Percentiles rank a stretch among this genome's conserved stretches.
Evolutionary conservation across 2,329 filamentous ascomycete species (phyloP).

Genomic region (Pseudopithomyces maydicus): DNA sequence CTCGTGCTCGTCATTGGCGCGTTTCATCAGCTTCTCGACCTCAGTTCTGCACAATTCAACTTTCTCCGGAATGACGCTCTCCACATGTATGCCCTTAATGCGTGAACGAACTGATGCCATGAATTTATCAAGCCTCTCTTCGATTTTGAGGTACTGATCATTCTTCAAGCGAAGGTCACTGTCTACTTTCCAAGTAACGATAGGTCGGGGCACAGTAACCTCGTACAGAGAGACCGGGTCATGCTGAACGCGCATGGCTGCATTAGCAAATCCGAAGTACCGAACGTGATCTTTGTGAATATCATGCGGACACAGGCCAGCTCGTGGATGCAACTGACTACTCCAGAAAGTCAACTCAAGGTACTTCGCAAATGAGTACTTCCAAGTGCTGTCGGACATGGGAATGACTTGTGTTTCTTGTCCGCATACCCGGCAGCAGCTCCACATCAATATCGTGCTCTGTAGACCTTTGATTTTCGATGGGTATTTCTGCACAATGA

Average conservation of each 20-base stretch:
- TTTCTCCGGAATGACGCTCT: constrained; percentile 88
- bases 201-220: constrained; percentile 86
- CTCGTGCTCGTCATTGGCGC: constrained; percentile 81
- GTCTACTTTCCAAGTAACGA: constrained; percentile 97
- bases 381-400: constrained; percentile 95
- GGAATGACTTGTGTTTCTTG: constrained; percentile 86
- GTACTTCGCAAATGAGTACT: constrained; percentile 98
- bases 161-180: constrained; percentile 93
- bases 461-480: constrained; percentile 68
- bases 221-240: constrained; percentile 92
- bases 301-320: constrained; percentile 84
- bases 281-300: constrained; percentile 90
- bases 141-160: constrained; percentile 80
- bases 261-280: constrained; percentile 88
- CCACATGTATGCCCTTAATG: constrained; percentile 85
- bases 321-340: constrained; percentile 74
- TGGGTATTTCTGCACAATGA: constrained; percentile 80
- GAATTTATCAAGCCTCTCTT: constrained; percentile 83
- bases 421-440: constrained; percentile 88
- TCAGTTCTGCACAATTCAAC: constrained; percentile 80
- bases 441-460: constrained; percentile 95
- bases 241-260: constrained; percentile 87
- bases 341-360: constrained; percentile 98
- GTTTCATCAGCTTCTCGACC: constrained; percentile 77
- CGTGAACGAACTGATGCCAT: constrained; percentile 84